Evolutionary conservation across 1,139 yeast species (phyloP).

Genomic region (Geotrichum phurueaensis): DNA sequence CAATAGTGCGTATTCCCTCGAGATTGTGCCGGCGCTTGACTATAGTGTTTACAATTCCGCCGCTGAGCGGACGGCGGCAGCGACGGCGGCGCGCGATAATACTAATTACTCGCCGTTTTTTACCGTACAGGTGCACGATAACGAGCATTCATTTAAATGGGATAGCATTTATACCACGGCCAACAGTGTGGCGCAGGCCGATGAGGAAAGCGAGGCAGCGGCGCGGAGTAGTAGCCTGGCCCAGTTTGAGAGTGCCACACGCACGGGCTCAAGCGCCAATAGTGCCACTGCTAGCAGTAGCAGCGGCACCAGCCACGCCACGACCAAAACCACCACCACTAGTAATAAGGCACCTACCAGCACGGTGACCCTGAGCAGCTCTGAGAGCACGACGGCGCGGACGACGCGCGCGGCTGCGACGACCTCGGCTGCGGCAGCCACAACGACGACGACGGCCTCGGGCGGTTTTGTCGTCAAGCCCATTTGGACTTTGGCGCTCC

Average conservation of each 20-base stretch:
- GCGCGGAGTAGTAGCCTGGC: not conserved
- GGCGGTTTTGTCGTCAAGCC: not conserved
- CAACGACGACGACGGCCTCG: not conserved
- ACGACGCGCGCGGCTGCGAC: slow-evolving; percentile 9
- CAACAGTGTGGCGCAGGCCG: not conserved
- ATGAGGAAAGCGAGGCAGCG: not conserved
- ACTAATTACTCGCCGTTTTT: slow-evolving; percentile 34
- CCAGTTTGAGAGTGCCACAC: slow-evolving; percentile 24
- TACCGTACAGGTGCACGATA: slow-evolving; percentile 27
- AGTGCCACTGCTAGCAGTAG: slow-evolving; percentile 32
- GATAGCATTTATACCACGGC: slow-evolving; percentile 18
- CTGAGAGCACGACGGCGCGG: too few species aligned
- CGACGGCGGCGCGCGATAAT: slow-evolving; percentile 22
- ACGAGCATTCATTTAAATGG: slow-evolving; percentile 23
- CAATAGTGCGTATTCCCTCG: slow-evolving; percentile 34
- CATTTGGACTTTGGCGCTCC: too few species aligned
- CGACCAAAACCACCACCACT: slow-evolving; percentile 18
- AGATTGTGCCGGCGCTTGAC: slow-evolving; percentile 21
- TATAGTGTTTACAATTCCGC: not conserved
- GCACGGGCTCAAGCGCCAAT: too few species aligned
- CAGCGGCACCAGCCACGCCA: not conserved
- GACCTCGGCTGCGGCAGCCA: slow-evolving; percentile 17
- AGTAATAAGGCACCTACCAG: slow-evolving; percentile 17
- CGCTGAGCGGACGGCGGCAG: slow-evolving; percentile 11
- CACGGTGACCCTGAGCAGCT: not conserved